Evolutionary conservation across 352 stramenopile species (phyloP), one percentile per base, ranked within the genome.

Genomic region (Globisporangium iwayamae): DNA sequence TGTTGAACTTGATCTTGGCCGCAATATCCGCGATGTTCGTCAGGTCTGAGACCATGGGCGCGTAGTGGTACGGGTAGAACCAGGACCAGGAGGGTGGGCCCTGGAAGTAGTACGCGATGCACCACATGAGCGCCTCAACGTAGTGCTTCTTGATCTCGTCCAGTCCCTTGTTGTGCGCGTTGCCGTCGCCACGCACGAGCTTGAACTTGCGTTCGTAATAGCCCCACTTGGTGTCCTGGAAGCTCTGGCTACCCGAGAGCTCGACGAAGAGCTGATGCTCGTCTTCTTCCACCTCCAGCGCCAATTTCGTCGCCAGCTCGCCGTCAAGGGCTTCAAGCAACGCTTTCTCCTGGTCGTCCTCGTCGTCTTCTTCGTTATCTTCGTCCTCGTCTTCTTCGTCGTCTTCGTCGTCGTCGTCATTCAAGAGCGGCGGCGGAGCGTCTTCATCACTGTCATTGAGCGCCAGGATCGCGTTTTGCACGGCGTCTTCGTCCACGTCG

Each of bases 41-140:
- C 45, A 99, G 82, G 79, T 99, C 98, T 1, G 94, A 99, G 16
- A 98, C 87, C 87, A 99, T 99, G 2, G 97, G 98, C 9, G 97
- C 95, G 71, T 99, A 99, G 76, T 99, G 98, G 71, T 98, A 99
- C 4, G 97, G 97, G 71, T 98, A 99, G 70, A 97, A 99, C 97
- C 97, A 99, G 30, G 92, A 94, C 98, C 98, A 99, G 5, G 91
- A 98, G 54, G 88, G 85, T 60, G 94, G 96, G 2, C 98, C 98
- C 69, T 93, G 84, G 58, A 91, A 94, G 55, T 96, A 96, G 64
- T 96, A 96, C 46, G 78, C 68, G 9, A 93, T 63, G 65, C 73
- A 85, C 87, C 87, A 96, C 18, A 90, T 75, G 16, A 96, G 69
- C 7, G 82, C 83, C 58, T 96, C 87, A 57, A 96, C 74, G 63